Evolutionary conservation across 352 stramenopile genomes (phyloP).

Genomic region (Globisporangium cystogenes): DNA sequence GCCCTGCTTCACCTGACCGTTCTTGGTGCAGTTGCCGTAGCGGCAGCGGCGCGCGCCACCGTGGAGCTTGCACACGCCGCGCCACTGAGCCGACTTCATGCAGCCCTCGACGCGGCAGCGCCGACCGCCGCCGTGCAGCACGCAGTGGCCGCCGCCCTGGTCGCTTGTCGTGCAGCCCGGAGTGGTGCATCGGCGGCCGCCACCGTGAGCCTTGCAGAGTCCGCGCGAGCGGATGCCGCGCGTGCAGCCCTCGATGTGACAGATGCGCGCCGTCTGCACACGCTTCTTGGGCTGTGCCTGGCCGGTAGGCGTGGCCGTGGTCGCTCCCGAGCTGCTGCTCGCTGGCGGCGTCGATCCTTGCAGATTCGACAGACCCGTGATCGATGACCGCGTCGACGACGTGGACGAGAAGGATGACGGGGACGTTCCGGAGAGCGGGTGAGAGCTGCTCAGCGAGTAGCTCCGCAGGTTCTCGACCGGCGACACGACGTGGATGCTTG

Average conservation of each 20-base stretch:
- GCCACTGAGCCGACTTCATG: constrained; percentile 77
- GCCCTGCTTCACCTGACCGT: constrained; percentile 73
- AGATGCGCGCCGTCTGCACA: constrained; percentile 53
- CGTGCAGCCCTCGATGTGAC: constrained; percentile 63
- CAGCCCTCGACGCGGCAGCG: constrained; percentile 73
- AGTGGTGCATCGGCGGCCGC: constrained; percentile 64
- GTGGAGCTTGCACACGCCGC: constrained; percentile 82
- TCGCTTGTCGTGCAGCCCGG: constrained; percentile 79
- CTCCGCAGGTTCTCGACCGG: constrained; percentile 10
- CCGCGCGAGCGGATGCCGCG: constrained; percentile 66
- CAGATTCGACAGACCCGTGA: constrained; percentile 5
- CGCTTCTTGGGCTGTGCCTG: constrained; percentile 38
- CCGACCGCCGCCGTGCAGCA: constrained; percentile 75
- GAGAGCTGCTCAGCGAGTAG: constrained; percentile 2
- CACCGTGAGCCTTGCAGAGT: constrained; percentile 55
- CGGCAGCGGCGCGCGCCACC: constrained; percentile 72
- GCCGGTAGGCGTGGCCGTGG: constrained; percentile 5
- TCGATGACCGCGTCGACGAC: constrained; percentile 4
- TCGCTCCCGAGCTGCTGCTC: constrained; percentile 4
- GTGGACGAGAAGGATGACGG: constrained; percentile 16
- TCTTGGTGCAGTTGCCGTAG: constrained; percentile 76
- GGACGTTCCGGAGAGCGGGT: not conserved
- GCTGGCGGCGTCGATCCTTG: constrained; percentile 5
- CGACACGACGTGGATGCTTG: constrained; percentile 9
- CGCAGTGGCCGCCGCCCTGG: constrained; percentile 81